A percentile compares a stretch with the other conserved stretches of the same genome.
phyloP scores from a whole-genome alignment of 2,329 filamentous ascomycete genomes.

The Sporothrix sp. region DNA sequence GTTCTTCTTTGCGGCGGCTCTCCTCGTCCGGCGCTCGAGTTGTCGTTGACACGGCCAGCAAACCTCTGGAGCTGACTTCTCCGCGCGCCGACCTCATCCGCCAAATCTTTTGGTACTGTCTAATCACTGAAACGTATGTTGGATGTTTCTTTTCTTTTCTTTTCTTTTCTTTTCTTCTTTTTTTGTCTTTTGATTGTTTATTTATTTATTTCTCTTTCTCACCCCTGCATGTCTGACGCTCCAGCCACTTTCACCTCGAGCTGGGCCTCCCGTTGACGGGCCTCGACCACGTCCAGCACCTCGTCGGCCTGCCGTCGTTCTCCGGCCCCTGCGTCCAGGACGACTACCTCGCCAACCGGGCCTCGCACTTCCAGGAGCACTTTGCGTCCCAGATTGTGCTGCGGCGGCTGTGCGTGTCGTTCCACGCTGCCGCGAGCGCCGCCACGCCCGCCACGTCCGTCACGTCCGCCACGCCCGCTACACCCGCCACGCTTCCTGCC shows the following conservation, averaged over 20 bases:
- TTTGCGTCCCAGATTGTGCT: slow-evolving; percentile 52
- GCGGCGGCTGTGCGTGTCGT: slow-evolving; percentile 40
- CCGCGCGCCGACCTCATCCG: slow-evolving; percentile 42
- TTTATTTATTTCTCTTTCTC: background rate
- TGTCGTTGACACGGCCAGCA: slow-evolving; percentile 20
- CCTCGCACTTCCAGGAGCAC: slow-evolving; percentile 46
- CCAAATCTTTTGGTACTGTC: slow-evolving; percentile 48
- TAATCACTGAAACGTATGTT: slow-evolving; percentile 42
- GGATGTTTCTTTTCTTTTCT: too few relatives aligned
- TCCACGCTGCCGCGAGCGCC: slow-evolving; percentile 43
- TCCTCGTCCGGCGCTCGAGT: background rate
- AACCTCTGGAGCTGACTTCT: slow-evolving; percentile 36
- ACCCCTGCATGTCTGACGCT: background rate
- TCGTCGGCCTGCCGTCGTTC: slow-evolving; percentile 47
- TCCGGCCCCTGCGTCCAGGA: slow-evolving; percentile 36
- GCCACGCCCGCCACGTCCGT: background rate
- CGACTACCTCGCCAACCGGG: slow-evolving; percentile 38
- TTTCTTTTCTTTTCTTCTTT: too few relatives aligned
- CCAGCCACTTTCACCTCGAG: slow-evolving; percentile 39
- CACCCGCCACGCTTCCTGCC: slow-evolving; percentile 18
- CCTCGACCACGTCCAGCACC: slow-evolving; percentile 41
- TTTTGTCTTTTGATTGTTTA: background rate
- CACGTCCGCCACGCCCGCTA: background rate
- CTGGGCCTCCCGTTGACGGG: slow-evolving; percentile 48
- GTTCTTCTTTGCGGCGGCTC: background rate